Evolutionary conservation across 2,329 filamentous ascomycete genomes (phyloP).

Genomic region (Fusarium phyllophilum): DNA sequence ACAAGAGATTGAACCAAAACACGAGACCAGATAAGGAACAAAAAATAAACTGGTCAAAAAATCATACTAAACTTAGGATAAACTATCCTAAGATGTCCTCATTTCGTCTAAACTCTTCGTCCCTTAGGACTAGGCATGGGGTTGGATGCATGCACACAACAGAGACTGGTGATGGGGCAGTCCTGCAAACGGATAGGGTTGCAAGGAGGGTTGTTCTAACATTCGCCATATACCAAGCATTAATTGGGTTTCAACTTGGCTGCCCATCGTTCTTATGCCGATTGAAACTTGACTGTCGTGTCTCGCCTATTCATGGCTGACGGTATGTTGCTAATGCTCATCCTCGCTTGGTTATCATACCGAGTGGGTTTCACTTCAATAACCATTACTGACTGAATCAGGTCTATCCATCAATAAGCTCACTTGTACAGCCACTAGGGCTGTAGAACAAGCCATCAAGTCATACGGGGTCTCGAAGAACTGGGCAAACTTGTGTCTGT

Average conservation of each 20-base stretch:
- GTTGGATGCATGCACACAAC: neutral
- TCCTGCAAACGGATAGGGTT: neutral
- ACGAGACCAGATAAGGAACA: accelerated
- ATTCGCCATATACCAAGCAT: neutral
- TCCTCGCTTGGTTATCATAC: neutral
- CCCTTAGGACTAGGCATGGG: accelerated
- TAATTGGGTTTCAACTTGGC: too few species aligned
- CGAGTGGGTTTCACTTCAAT: neutral
- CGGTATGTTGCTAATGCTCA: neutral
- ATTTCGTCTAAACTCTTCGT: neutral
- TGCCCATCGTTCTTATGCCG: neutral
- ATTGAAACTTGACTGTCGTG: neutral
- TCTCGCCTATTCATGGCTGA: neutral
- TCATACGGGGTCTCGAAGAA: neutral
- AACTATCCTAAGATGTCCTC: neutral
- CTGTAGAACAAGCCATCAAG: neutral
- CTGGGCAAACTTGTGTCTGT: too few species aligned
- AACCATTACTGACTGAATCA: neutral
- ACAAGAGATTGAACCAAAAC: too few species aligned
- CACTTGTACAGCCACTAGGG: neutral
- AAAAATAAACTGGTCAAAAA: neutral
- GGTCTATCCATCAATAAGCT: neutral
- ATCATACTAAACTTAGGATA: accelerated
- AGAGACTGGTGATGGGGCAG: neutral
- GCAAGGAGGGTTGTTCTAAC: neutral